Evolutionary conservation across 2,329 filamentous ascomycete genomes (phyloP).

Genomic region (Phaeomoniella chlamydospora): DNA sequence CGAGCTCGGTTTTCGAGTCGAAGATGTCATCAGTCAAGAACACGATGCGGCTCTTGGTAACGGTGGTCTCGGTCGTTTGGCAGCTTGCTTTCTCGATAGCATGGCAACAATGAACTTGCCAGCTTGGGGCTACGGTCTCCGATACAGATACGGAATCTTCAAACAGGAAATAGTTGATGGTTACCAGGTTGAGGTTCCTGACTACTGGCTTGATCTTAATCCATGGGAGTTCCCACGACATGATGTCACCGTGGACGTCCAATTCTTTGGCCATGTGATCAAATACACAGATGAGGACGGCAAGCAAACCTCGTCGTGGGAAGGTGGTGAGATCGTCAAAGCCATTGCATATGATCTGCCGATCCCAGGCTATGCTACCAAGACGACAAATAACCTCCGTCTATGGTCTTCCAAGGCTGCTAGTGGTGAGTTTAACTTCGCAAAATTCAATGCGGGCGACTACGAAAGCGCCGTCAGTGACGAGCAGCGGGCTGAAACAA

Average conservation of each 20-base stretch:
- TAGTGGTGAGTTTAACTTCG: conserved; percentile 96
- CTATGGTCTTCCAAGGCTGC: conserved; percentile 97
- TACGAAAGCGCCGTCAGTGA: conserved; percentile 98
- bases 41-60: conserved; percentile 95
- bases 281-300: conserved; percentile 63
- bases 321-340: conserved; percentile 82
- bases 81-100: conserved; percentile 94
- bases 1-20: conserved; percentile 90
- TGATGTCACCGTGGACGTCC: conserved; percentile 89
- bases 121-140: conserved; percentile 91
- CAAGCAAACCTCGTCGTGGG: conserved; percentile 64
- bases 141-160: conserved; percentile 96
- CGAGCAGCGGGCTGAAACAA: conserved; percentile 96
- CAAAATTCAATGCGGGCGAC: conserved; percentile 97
- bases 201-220: conserved; percentile 99
- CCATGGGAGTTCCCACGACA: conserved; percentile 97
- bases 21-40: conserved; percentile 88
- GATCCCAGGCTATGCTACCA: conserved; percentile 79
- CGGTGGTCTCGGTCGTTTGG: conserved; percentile 83
- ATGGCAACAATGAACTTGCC: conserved; percentile 88
- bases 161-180: conserved; percentile 98
- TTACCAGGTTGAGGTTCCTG: conserved; percentile 94
- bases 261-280: conserved; percentile 81
- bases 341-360: conserved; percentile 88
- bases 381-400: conserved; percentile 88